These are phyloP conservation scores for Malbranchea zuffiana DNA, from an alignment of 2,329 filamentous ascomycete species.

Conservation along the genomic window DNA sequence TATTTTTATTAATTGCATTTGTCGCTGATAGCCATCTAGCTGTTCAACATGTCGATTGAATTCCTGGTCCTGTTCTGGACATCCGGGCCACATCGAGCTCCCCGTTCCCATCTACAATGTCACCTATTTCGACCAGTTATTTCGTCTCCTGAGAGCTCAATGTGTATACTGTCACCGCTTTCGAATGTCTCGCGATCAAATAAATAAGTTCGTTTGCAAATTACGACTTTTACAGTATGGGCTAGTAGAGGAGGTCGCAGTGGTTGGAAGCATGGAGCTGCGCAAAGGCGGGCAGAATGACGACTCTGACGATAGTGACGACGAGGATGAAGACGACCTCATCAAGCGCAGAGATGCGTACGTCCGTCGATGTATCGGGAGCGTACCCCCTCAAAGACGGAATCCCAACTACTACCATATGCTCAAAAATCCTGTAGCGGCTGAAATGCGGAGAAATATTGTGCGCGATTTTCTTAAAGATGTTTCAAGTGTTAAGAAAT, in stretches of 20 bases:
- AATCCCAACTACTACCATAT: slow-evolving; percentile 33
- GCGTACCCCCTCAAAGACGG: slow-evolving; percentile 42
- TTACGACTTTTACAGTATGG: slow-evolving; percentile 77
- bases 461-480: slow-evolving; percentile 72
- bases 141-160: slow-evolving; percentile 72
- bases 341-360: slow-evolving; percentile 53
- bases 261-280: slow-evolving; percentile 43
- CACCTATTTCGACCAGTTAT: slow-evolving; percentile 87
- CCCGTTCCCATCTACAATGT: slow-evolving; percentile 90
- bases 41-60: slow-evolving; percentile 88
- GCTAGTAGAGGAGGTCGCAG: slow-evolving; percentile 57
- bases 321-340: slow-evolving; percentile 43
- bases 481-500: slow-evolving; percentile 59
- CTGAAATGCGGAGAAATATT: slow-evolving; percentile 61
- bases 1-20: slow-evolving; percentile 11
- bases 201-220: slow-evolving; percentile 74
- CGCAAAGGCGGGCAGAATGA: slow-evolving; percentile 38
- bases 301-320: slow-evolving; percentile 54
- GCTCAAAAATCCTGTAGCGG: slow-evolving; percentile 73
- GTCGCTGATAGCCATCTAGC: slow-evolving; percentile 36
- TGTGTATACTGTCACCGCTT: slow-evolving; percentile 87
- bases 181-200: slow-evolving; percentile 61
- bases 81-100: slow-evolving; percentile 89
- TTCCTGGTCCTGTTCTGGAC: slow-evolving; percentile 73
- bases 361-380: slow-evolving; percentile 60